Evolutionary conservation across 257 asterid species (phyloP).

Genomic region (Leptodermis oblonga): DNA sequence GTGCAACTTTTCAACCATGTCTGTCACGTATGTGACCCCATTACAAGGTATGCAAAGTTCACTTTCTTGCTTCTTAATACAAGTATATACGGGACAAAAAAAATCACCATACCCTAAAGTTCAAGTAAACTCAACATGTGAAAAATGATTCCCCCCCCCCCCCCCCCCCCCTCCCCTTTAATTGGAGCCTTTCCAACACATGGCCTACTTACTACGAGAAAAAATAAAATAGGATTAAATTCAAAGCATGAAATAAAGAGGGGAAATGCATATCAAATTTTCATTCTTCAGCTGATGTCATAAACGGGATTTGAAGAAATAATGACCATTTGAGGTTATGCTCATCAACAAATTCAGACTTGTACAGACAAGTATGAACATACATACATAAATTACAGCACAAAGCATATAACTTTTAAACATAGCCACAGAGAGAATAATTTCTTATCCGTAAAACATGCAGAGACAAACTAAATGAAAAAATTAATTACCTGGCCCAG

Average conservation of each 20-base stretch:
- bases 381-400: background rate
- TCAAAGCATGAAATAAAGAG: background rate
- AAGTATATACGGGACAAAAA: background rate
- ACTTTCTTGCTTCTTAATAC: background rate
- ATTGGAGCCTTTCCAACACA: background rate
- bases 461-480: constrained; percentile 4
- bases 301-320: background rate
- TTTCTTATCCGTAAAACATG: constrained; percentile 1
- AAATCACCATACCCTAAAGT: background rate
- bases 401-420: background rate
- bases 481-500: constrained; percentile 57
- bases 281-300: background rate
- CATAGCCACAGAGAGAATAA: background rate
- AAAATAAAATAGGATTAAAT: too few species aligned
- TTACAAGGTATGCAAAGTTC: background rate
- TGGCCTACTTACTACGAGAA: background rate
- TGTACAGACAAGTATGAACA: background rate
- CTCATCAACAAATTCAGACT: background rate
- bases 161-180: too few species aligned
- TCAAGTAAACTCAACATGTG: background rate
- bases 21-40: background rate
- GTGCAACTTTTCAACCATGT: background rate
- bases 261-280: background rate
- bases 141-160: too few species aligned
- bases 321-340: background rate